These are phyloP conservation scores for Cutaneotrichosporon dermatis DNA, from an alignment of 1,284 basidiomycete genomes.

Conservation along the genomic window DNA sequence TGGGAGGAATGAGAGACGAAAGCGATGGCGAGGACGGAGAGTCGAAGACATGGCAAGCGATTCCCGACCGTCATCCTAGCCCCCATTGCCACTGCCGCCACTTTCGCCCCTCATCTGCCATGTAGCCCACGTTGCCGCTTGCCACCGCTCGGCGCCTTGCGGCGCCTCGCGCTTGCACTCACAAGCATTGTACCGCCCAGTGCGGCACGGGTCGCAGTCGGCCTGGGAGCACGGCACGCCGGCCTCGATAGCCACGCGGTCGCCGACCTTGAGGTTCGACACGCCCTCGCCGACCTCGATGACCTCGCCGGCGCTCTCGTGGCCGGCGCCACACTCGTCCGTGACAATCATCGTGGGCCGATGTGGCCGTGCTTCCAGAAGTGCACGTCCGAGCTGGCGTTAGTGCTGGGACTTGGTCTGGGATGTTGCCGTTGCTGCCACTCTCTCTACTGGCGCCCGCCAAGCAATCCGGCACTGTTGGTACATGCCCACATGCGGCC, in stretches of 20 bases:
- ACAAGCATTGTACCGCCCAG: constrained; percentile 55
- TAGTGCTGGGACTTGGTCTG: not conserved
- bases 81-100: no score
- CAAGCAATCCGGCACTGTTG: no score
- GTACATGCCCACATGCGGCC: not conserved
- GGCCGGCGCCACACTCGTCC: constrained; percentile 49
- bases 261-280: constrained; percentile 44
- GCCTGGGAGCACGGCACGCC: constrained; percentile 54
- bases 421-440: no score
- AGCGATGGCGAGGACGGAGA: no score
- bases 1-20: no score
- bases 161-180: constrained; percentile 11
- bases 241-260: constrained; percentile 54
- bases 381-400: constrained; percentile 51
- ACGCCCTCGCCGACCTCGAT: constrained; percentile 51
- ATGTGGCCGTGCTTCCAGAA: constrained; percentile 55
- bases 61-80: no score
- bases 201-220: constrained; percentile 52
- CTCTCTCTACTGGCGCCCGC: no score
- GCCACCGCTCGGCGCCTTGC: no score
- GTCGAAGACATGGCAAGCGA: no score
- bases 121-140: no score
- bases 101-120: no score
- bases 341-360: constrained; percentile 47
- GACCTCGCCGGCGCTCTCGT: constrained; percentile 52